Base-by-base conservation (phyloP, 805 yeast species). In the Lipomyces yamanashiensis region DNA sequence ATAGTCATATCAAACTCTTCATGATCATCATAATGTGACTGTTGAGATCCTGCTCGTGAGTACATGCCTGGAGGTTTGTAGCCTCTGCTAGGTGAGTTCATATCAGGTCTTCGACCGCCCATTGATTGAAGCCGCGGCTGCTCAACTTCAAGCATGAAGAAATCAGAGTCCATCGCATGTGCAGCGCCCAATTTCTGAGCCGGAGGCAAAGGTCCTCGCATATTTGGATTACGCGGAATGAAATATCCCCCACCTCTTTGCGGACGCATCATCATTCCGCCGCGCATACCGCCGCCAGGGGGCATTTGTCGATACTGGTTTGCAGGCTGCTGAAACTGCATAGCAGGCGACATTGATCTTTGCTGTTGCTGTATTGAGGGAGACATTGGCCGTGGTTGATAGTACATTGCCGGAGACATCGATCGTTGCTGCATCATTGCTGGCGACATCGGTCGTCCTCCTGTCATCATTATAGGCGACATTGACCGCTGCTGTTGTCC, bases 1-100 rank as follows among this genome's bases (percentile, higher is more conserved):
- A 53, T 53, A 12, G 57, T 53, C 57, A 53, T 53, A 15, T 41
- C 57, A 17, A 13, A 53, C 44, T 53, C 57, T 28, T 53, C 57
- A 13, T 41, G 44, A 28, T 57, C 47, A 13, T 23, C 54, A 28
- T 57, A 50, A 6, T 39, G 19, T 3, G 60, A 23, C 28, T 51
- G 45, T n/a, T 55, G 51, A 15, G 39, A 9, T 19, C 45, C 17
- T 55, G 52, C 39, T 47, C 21, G 28, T 28, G 28, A 28, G 28
- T 28, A 28, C 49, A 43, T 45, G 8, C 39, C 33, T 3, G 40
- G 41, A 12, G 48, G 57, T 33, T 33, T 43, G n/a, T 49, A 49
- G 9, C 54, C 47, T 41, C 54, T 33, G 15, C 54, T 33, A 7
- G 54, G 49, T 0, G 61, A 17, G 52, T 17, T 43, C 56, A 43